Evolutionary conservation across 2,329 filamentous ascomycete species (phyloP), one percentile per base, ranked within the genome.

Genomic region (Xylaria sp.): DNA sequence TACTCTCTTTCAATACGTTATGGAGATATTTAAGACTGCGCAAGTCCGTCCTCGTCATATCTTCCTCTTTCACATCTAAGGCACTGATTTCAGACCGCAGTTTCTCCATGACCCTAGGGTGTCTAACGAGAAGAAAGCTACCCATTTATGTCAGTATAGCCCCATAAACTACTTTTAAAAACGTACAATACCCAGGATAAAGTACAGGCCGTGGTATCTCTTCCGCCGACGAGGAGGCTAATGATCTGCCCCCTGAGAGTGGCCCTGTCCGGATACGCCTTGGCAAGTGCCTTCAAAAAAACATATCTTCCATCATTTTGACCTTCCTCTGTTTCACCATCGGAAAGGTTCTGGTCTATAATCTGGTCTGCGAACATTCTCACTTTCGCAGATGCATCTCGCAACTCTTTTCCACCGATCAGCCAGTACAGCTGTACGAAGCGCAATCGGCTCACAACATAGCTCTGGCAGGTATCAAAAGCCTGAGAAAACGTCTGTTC

Each of bases 171-270:
- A 11, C 2, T 57, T 19, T 6, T 14, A 0, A 45, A 11, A 45
- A 66, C 72, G 67, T 68, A 75, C 73, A 75, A 75, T 61, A 71
- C 66, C 74, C 74, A 75, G 7, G 73, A 73, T 19, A 76, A 57
- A 9, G 73, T 64, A 32, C 72, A 72, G 5, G 75, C 74, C 0
- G 74, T 76, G 3, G 74, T 74, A 53, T 77, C 75, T 9, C 75
- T 69, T 12, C 75, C 75, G 27, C 74, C 75, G 2, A 71, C 64
- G 17, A 77, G 70, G 39, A 77, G 71, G 39, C 75, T 75, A 36
- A 77, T 72, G 12, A 75, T 71, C 50, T 77, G 74, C 9, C 71
- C 73, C n/a, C 74, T 64, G 1, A 77, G 55, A 3, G 61, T n/a
- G 34, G 69, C 71, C 34, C 69, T 68, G 8, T 72, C 71, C 0